Evolutionary conservation across 805 yeast genomes (phyloP), one percentile per base, ranked within the genome.

Genomic region (Ogataea populi-albae): DNA sequence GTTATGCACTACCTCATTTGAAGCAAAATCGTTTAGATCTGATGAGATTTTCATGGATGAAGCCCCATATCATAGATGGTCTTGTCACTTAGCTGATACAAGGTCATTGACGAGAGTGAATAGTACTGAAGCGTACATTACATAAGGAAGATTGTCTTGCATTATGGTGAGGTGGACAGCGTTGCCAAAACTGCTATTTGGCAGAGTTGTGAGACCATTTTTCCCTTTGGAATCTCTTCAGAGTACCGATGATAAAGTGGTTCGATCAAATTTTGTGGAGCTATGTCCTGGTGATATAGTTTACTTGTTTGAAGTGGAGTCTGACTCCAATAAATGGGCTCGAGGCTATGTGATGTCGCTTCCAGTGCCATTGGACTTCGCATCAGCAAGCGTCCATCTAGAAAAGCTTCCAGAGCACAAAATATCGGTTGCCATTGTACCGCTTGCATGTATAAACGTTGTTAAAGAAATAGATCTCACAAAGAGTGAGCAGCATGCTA

Each of bases 251-350:
- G 32, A 38, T 35, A 43, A 46, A 28, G 16, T 27, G 6, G 12
- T 40, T 3, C 12, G 28, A n/a, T 45, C 40, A 7, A 41, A 45
- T 27, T 48, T 44, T 58, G 65, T 64, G 40, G 75, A 81, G 54
- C 57, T 81, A 30, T 81, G 76, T 51, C 80, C 81, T 15, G 95
- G 95, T 23, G 94, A 86, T 58, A 86, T 81, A 44, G 77, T 83
- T 21, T 84, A 73, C 55, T 64, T 85, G 14, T 83, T 86, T 53
- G 95, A 86, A 54, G 64, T 71, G 31, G 50, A 44, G 17, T 16
- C 41, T 3, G 66, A 73, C 57, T 58, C 63, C 26, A 68, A 68
- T 15, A 71, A 71, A 43, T 87, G 95, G 95, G 86, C 79, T 17
- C 69, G 95, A 48, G 95, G 88, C 9, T 86, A 87, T 57, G 68